Evolutionary conservation across 1,284 basidiomycete species (phyloP).

Genomic region (Ceratobasidium sp.): DNA sequence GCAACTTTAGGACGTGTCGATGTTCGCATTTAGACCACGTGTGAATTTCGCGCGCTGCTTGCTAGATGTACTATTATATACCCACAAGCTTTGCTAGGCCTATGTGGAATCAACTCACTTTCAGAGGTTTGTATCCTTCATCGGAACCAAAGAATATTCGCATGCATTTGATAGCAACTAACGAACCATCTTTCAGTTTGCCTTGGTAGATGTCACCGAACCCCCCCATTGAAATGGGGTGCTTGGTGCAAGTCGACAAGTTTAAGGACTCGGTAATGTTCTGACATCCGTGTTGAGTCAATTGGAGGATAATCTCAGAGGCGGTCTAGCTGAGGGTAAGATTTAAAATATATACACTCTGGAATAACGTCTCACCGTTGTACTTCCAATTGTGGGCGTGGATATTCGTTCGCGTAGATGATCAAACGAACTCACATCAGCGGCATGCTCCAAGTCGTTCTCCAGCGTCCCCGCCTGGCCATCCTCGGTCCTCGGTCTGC

Average conservation of each 20-base stretch:
- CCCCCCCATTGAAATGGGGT: not conserved
- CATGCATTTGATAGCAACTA: constrained; percentile 16
- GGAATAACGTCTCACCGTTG: too few species aligned
- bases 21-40: constrained; percentile 13
- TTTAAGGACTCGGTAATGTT: not conserved
- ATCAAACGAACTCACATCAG: constrained; percentile 67
- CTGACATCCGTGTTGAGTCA: not conserved
- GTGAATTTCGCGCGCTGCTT: constrained; percentile 6
- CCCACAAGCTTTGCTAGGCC: too few species aligned
- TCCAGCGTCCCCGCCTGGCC: constrained; percentile 70
- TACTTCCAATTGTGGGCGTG: too few species aligned
- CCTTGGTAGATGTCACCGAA: constrained; percentile 29
- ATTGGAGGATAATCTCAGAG: too few species aligned
- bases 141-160: too few species aligned
- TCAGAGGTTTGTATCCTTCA: too few species aligned
- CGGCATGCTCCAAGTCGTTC: constrained; percentile 72
- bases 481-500: constrained; percentile 49
- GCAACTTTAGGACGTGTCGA: not conserved
- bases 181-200: not conserved
- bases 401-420: too few species aligned
- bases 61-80: too few species aligned
- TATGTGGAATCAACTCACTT: too few species aligned
- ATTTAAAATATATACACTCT: too few species aligned
- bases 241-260: not conserved
- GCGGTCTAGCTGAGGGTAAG: too few species aligned